Percentiles rank a stretch among this genome's conserved stretches.
These are phyloP conservation scores for Glonium stellatum DNA, from an alignment of 495 filamentous ascomycete genomes.

Conservation along the genomic window DNA sequence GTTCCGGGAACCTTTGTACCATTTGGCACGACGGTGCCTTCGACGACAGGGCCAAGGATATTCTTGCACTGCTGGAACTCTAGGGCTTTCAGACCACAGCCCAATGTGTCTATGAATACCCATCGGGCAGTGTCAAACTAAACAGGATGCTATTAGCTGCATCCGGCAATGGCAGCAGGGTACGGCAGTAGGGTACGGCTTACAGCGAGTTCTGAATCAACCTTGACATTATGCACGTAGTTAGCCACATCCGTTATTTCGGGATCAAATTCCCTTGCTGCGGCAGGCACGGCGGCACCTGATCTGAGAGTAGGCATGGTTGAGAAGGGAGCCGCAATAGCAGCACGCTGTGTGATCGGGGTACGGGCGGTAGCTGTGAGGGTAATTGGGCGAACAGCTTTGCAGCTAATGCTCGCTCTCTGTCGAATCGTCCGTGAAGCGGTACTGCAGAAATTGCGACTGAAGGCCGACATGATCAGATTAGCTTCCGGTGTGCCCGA, in stretches of 20 bases:
- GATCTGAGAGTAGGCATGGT: conserved; percentile 50
- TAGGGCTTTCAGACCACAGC: conserved; percentile 91
- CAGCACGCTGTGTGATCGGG: conserved; percentile 15
- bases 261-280: conserved; percentile 61
- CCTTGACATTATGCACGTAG: conserved; percentile 87
- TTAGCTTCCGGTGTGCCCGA: conserved; percentile 22
- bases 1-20: conserved; percentile 90
- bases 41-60: conserved; percentile 87
- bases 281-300: conserved; percentile 44
- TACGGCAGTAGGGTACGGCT: conserved; percentile 31
- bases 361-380: conserved; percentile 14
- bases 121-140: conserved; percentile 74
- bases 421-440: conserved; percentile 30
- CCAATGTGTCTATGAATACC: conserved; percentile 77
- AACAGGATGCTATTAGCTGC: conserved; percentile 3
- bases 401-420: conserved; percentile 17
- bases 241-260: conserved; percentile 91
- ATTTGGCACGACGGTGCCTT: conserved; percentile 86
- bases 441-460: conserved; percentile 30
- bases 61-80: conserved; percentile 94
- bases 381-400: conserved; percentile 26
- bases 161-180: conserved; percentile 1
- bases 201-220: conserved; percentile 89
- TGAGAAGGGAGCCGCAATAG: conserved; percentile 44
- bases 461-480: conserved; percentile 32